These are phyloP conservation scores for Populus euphratica DNA, from an alignment of 345 rosid species.

Conservation along the genomic window DNA sequence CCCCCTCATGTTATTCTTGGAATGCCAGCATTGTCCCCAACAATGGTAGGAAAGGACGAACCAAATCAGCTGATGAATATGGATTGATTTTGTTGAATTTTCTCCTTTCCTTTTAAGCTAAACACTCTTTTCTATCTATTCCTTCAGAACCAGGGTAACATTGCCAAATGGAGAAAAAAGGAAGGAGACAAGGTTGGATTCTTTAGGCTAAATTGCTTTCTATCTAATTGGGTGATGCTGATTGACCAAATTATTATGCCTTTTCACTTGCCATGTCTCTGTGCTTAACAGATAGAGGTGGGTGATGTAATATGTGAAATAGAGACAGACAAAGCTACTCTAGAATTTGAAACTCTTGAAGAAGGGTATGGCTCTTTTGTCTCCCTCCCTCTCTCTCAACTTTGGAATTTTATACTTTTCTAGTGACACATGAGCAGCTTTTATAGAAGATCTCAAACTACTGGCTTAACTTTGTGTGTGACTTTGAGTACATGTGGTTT, in stretches of 20 bases:
- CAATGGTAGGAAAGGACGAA: constrained; percentile 61
- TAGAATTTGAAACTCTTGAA: constrained; percentile 93
- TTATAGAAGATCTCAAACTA: neutral
- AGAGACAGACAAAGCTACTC: constrained; percentile 97
- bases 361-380: constrained; percentile 61
- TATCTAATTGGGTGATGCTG: neutral
- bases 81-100: constrained; percentile 12
- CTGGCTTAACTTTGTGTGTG: neutral
- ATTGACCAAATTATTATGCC: constrained; percentile 7
- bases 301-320: constrained; percentile 96
- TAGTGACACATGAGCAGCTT: neutral
- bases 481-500: neutral
- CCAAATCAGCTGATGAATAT: constrained; percentile 12
- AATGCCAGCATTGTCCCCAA: constrained; percentile 99
- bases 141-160: constrained; percentile 82
- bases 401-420: neutral
- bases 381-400: neutral
- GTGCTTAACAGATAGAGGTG: constrained; percentile 78
- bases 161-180: constrained; percentile 78
- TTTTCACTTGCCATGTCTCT: constrained; percentile 19
- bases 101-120: constrained; percentile 9
- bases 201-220: constrained; percentile 13
- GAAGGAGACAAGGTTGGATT: constrained; percentile 93
- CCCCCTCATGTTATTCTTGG: constrained; percentile 82
- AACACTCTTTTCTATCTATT: constrained; percentile 27